Conservation (phyloP, 2,329 filamentous ascomycete species). For the Neofusicoccum parvum region DNA sequence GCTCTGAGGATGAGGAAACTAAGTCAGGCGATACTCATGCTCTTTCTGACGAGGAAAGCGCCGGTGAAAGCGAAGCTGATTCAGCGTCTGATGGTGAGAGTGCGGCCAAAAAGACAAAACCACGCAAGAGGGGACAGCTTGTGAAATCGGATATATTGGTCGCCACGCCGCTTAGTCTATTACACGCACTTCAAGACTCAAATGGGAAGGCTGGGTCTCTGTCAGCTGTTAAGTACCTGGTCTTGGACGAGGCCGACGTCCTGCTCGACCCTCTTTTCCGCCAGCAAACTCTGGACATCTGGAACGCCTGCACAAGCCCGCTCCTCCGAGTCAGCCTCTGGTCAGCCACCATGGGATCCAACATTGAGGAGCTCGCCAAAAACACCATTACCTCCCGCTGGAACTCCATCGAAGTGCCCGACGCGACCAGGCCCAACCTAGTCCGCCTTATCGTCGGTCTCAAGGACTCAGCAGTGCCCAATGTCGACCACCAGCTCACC, state of each 20-base stretch:
- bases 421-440: constrained; percentile 50
- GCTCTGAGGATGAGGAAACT: constrained; percentile 45
- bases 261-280: constrained; percentile 89
- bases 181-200: constrained; percentile 67
- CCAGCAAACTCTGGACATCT: constrained; percentile 82
- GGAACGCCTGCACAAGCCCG: constrained; percentile 73
- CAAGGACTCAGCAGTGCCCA: constrained; percentile 93
- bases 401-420: constrained; percentile 38
- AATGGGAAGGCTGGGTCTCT: constrained; percentile 54
- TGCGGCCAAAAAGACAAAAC: constrained; percentile 38
- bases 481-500: constrained; percentile 82
- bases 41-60: constrained; percentile 35
- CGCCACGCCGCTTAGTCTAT: constrained; percentile 75
- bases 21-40: constrained; percentile 32
- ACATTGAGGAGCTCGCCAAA: constrained; percentile 76
- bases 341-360: constrained; percentile 97
- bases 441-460: constrained; percentile 90
- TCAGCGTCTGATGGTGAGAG: constrained; percentile 35
- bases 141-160: constrained; percentile 80
- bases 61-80: constrained; percentile 42
- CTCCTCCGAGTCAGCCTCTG: constrained; percentile 78
- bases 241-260: constrained; percentile 94
- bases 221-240: constrained; percentile 69
- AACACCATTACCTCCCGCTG: constrained; percentile 60
- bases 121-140: constrained; percentile 46